These are phyloP conservation scores for Camelina neglecta DNA, from an alignment of 345 rosid genomes.

Conservation along the genomic window DNA sequence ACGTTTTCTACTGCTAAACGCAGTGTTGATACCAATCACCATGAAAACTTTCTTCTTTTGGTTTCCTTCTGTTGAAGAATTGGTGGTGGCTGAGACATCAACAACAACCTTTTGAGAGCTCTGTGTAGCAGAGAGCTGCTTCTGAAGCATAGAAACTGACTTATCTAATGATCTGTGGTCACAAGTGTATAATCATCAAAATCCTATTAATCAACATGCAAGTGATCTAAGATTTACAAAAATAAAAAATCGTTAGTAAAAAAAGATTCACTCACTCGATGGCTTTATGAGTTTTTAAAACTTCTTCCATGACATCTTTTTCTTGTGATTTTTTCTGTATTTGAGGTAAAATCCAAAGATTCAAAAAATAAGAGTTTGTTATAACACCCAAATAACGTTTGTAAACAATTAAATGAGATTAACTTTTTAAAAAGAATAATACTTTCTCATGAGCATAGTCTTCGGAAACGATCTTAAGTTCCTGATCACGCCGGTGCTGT, in stretches of 20 bases:
- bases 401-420: neutral
- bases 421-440: neutral
- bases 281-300: conserved; percentile 74
- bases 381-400: neutral
- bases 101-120: conserved; percentile 52
- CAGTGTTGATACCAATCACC: conserved; percentile 96
- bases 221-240: neutral
- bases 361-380: neutral
- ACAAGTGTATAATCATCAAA: conserved; percentile 27
- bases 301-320: conserved; percentile 64
- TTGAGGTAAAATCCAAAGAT: conserved; percentile 12
- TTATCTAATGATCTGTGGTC: conserved; percentile 71
- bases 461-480: conserved; percentile 55
- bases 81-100: conserved; percentile 45
- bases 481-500: conserved; percentile 61
- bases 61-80: conserved; percentile 39
- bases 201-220: conserved; percentile 9
- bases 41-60: conserved; percentile 67
- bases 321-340: conserved; percentile 39
- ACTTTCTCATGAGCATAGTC: conserved; percentile 65
- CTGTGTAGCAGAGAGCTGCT: conserved; percentile 67
- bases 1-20: conserved; percentile 93
- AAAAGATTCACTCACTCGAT: conserved; percentile 65
- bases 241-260: neutral
- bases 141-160: conserved; percentile 76